These are phyloP conservation scores for Pyrenochaeta sp. DNA, from an alignment of 2,329 filamentous ascomycete genomes.

Conservation along the genomic window DNA sequence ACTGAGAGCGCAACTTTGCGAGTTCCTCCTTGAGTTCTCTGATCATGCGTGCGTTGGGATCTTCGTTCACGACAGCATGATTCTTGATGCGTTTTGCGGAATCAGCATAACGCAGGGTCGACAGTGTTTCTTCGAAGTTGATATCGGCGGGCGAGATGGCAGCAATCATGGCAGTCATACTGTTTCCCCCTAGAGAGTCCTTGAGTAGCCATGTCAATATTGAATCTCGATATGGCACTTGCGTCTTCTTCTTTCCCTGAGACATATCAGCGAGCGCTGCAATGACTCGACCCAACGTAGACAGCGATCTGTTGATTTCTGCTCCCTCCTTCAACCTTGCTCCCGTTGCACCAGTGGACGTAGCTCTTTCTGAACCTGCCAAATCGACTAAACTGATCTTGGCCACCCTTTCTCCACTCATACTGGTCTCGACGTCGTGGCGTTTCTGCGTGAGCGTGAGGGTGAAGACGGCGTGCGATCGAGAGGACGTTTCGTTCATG, in stretches of 20 bases:
- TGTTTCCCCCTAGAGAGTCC: conserved; percentile 96
- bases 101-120: conserved; percentile 94
- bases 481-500: conserved; percentile 99
- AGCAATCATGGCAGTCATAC: conserved; percentile 99
- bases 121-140: conserved; percentile 97
- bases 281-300: conserved; percentile 96
- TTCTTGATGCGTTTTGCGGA: conserved; percentile 99
- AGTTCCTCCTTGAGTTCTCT: conserved; percentile 96
- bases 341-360: conserved; percentile 94
- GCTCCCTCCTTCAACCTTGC: conserved; percentile 96
- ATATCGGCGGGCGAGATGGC: conserved; percentile 98
- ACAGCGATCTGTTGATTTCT: conserved; percentile 96
- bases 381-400: conserved; percentile 98
- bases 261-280: conserved; percentile 92
- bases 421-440: conserved; percentile 88
- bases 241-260: conserved; percentile 77
- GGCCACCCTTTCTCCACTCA: conserved; percentile 97
- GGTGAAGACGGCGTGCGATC: conserved; percentile 98
- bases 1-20: conserved; percentile 82
- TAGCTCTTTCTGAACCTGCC: conserved; percentile 95
- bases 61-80: conserved; percentile 98
- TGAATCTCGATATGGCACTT: conserved; percentile 97
- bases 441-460: conserved; percentile 94
- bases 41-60: conserved; percentile 98
- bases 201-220: conserved; percentile 96